Evolutionary conservation across 352 stramenopile species (phyloP), one percentile per base, ranked within the genome.

Genomic region (Elongisporangium undulatum): DNA sequence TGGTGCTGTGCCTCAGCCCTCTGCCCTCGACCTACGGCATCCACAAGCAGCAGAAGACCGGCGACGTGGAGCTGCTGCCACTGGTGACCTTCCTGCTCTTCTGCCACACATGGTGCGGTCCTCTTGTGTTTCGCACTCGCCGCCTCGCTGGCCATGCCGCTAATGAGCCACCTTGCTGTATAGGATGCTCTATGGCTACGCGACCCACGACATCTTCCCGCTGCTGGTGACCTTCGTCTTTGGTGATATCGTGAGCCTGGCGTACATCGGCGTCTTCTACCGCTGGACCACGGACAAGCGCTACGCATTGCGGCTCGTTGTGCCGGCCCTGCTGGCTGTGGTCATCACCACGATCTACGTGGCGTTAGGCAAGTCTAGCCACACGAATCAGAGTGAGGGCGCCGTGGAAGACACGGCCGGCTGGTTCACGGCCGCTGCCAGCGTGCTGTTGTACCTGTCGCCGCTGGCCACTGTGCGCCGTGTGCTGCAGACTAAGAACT

Each of bases 401-500:
- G 38, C 63, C 29, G 59, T 75, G 24, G 58, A 53, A 13, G 55
- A 64, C 3, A 62, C 69, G 16, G 49, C 62, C 22, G 71, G 71
- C 24, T 74, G 75, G 62, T 66, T 79, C 55, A 63, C 68, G 38
- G 65, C 63, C 51, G 21, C 74, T 6, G 61, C 62, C 9, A 67
- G 69, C 2, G 62, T 81, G 29, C 55, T 76, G 23, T 54, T 81
- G 16, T 81, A 81, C 53, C 67, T 70, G 17, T 65, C 72, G 8
- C 65, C 65, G 10, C 75, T 82, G 20, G 73, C 75, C 52, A 75
- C 70, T 39, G 60, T 71, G 38, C n/a, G 67, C 24, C 71, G 72
- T 10, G 73, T 82, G n/a, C 61, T 79, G 15, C 68, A 66, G 57
- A 74, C 63, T 61, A 77, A 73, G 53, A 80, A 69, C 23, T 73